A percentile compares a stretch with the other conserved stretches of the same genome.
Conservation (phyloP, 192 early-diverging fungal species). For the Backusella mclennaniae region DNA sequence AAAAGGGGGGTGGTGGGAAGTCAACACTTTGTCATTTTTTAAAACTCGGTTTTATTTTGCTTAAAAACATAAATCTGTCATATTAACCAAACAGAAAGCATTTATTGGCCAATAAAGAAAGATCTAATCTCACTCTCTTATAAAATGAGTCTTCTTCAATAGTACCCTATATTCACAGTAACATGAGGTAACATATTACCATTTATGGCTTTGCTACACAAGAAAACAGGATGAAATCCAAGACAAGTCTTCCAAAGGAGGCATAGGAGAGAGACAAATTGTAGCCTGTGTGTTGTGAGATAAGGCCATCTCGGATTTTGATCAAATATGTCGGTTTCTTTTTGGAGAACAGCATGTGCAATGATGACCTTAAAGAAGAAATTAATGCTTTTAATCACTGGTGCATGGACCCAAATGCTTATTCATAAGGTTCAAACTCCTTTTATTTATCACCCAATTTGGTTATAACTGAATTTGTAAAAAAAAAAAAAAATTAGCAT, state of each 20-base stretch:
- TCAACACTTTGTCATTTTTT: neutral
- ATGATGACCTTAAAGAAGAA: neutral
- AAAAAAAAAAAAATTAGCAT: neutral
- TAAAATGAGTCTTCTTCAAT: neutral
- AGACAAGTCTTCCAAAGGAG: neutral
- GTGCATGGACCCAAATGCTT: slow-evolving; percentile 5
- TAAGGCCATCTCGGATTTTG: neutral
- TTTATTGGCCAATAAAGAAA: neutral
- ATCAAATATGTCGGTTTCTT: neutral
- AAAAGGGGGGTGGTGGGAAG: neutral
- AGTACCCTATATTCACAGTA: neutral
- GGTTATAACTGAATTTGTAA: neutral
- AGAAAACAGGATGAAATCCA: neutral
- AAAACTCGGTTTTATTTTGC: neutral
- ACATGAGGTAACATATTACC: neutral
- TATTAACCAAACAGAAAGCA: neutral
- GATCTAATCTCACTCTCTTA: neutral
- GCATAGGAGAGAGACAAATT: neutral
- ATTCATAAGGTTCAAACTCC: slow-evolving; percentile 6
- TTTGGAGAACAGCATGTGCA: neutral
- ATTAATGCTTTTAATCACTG: neutral
- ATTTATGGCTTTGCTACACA: neutral
- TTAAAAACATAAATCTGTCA: neutral
- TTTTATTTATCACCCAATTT: neutral
- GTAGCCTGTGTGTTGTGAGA: neutral